These are phyloP conservation scores for Leishmania major DNA, from an alignment of 208 protist species.

Conservation along the genomic window DNA sequence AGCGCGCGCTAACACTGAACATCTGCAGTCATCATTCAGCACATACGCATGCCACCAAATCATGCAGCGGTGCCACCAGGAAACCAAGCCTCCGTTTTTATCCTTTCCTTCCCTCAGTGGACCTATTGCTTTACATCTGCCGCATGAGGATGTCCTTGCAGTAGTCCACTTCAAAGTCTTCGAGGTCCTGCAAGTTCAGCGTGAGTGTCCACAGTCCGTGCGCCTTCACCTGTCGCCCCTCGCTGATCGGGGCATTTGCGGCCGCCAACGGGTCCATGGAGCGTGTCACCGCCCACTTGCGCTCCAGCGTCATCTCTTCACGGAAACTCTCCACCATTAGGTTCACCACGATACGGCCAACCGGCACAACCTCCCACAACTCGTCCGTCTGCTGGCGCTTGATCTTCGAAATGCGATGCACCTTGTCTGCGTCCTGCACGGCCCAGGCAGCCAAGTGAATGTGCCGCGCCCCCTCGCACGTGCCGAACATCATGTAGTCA, in stretches of 20 bases:
- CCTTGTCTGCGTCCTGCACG: slow-evolving; percentile 80
- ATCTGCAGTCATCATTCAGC: not conserved
- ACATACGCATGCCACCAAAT: not conserved
- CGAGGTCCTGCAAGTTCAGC: slow-evolving; percentile 89
- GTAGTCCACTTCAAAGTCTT: slow-evolving; percentile 93
- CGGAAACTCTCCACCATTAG: slow-evolving; percentile 84
- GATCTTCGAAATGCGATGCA: slow-evolving; percentile 78
- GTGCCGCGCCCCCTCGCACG: slow-evolving; percentile 85
- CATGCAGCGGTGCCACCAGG: not conserved
- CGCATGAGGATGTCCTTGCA: slow-evolving; percentile 86
- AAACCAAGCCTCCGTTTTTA: not conserved
- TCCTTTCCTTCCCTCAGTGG: not conserved
- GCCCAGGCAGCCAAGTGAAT: slow-evolving; percentile 91
- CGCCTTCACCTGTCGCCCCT: slow-evolving; percentile 72
- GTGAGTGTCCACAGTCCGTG: slow-evolving; percentile 92
- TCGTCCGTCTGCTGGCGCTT: slow-evolving; percentile 78
- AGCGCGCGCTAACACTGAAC: slow-evolving; percentile 1
- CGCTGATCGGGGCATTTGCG: slow-evolving; percentile 85
- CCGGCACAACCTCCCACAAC: slow-evolving; percentile 85
- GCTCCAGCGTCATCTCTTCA: slow-evolving; percentile 79
- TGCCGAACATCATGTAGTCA: slow-evolving; percentile 91
- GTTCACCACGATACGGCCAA: slow-evolving; percentile 89
- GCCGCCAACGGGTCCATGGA: slow-evolving; percentile 80
- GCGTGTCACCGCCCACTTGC: slow-evolving; percentile 88
- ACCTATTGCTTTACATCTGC: slow-evolving; percentile 48